These are phyloP conservation scores for Chiua sp. DNA, from an alignment of 1,284 basidiomycete genomes.

Conservation along the genomic window DNA sequence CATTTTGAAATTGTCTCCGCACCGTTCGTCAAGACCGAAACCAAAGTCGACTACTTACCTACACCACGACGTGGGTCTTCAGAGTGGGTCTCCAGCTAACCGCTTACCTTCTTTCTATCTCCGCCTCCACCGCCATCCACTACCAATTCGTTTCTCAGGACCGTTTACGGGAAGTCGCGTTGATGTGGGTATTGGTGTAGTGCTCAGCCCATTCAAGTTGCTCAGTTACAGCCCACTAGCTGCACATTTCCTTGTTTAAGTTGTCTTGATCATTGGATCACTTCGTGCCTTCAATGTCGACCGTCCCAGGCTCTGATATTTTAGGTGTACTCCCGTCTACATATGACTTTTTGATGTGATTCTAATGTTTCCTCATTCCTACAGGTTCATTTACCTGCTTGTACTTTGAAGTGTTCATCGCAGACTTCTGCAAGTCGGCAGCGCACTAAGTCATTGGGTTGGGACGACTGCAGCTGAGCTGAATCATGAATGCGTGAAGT, in stretches of 20 bases:
- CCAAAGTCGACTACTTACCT: too few species aligned
- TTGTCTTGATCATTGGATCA: neutral
- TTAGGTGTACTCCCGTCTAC: neutral
- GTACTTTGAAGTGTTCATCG: slow-evolving; percentile 1
- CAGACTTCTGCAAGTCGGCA: too few species aligned
- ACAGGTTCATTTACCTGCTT: slow-evolving; percentile 4
- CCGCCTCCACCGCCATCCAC: slow-evolving; percentile 17
- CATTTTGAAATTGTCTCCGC: too few species aligned
- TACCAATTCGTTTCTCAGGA: slow-evolving; percentile 12
- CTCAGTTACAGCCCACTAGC: slow-evolving; percentile 28
- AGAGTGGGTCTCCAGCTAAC: too few species aligned
- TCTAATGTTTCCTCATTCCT: slow-evolving; percentile 17
- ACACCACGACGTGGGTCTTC: too few species aligned
- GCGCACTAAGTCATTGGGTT: too few species aligned
- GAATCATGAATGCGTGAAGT: too few species aligned
- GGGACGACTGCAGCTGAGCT: too few species aligned
- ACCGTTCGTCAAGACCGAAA: too few species aligned
- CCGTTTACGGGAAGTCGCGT: too few species aligned
- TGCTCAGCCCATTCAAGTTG: slow-evolving; percentile 5
- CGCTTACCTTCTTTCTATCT: slow-evolving; percentile 13
- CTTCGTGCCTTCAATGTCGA: neutral
- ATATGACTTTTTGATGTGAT: neutral
- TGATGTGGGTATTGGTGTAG: slow-evolving; percentile 32
- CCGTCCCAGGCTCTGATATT: neutral
- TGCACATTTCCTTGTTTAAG: neutral